phyloP scores from a whole-genome alignment of 129 eudicot species.

The Pseudognaphalium luteoalbum region DNA sequence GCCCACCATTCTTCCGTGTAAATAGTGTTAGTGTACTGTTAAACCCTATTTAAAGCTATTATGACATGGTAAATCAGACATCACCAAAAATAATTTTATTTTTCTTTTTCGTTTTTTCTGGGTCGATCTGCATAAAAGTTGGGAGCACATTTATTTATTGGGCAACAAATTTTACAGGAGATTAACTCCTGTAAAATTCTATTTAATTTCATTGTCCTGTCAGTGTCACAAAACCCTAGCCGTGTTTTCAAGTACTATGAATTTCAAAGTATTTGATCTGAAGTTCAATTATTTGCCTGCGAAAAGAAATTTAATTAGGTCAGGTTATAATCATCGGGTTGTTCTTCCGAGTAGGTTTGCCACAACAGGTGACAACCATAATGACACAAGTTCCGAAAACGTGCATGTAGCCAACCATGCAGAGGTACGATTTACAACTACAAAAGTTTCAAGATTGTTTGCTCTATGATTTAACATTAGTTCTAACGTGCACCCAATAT shows the following conservation, averaged over 20 bases:
- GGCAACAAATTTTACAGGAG: too few species aligned
- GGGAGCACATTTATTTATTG: too few species aligned
- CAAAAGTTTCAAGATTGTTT: too few species aligned
- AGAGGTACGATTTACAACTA: constrained; percentile 34
- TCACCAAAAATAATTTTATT: too few species aligned
- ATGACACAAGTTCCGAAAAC: background rate
- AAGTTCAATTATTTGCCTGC: constrained; percentile 12
- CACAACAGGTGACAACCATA: background rate
- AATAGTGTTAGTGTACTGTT: too few species aligned
- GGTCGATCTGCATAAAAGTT: too few species aligned
- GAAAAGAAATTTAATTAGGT: constrained; percentile 38
- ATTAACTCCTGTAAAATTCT: background rate
- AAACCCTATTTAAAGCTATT: too few species aligned
- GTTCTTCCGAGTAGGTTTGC: constrained; percentile 21
- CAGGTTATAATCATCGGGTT: constrained; percentile 16
- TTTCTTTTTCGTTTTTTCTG: too few species aligned
- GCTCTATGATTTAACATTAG: too few species aligned
- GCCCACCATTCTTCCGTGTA: too few species aligned
- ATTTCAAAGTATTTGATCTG: background rate
- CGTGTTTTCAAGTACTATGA: background rate
- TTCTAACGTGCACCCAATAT: background rate
- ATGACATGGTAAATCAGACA: too few species aligned
- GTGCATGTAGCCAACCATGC: constrained; percentile 45
- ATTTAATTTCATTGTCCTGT: background rate
- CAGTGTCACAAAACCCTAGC: background rate